These are phyloP conservation scores for Zea luxurians DNA, from an alignment of 176 grass and related monocot genomes.

Conservation along the genomic window DNA sequence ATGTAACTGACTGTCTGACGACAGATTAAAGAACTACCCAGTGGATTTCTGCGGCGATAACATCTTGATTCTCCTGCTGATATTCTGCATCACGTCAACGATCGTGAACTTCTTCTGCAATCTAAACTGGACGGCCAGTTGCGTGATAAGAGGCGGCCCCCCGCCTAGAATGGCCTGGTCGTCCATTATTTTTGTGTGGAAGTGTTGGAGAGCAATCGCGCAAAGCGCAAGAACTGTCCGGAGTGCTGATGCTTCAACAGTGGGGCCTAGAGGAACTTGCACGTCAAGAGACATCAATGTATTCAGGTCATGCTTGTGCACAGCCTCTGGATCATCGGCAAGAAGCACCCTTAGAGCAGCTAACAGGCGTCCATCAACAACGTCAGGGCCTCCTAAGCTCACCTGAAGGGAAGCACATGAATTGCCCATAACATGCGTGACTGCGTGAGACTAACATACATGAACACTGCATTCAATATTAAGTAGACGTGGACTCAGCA, in stretches of 20 bases:
- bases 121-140: conserved; percentile 77
- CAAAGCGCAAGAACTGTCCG: conserved; percentile 75
- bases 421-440: background rate
- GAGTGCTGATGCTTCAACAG: conserved; percentile 55
- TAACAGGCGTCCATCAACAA: conserved; percentile 79
- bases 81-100: conserved; percentile 72
- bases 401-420: conserved; percentile 51
- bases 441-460: background rate
- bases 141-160: conserved; percentile 48
- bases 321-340: conserved; percentile 47
- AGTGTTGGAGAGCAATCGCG: conserved; percentile 73
- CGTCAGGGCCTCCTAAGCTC: conserved; percentile 62
- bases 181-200: conserved; percentile 95
- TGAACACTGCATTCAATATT: background rate
- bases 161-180: conserved; percentile 67
- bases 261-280: conserved; percentile 51
- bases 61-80: conserved; percentile 71
- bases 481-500: background rate
- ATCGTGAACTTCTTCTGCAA: conserved; percentile 88
- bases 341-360: conserved; percentile 76
- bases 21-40: conserved; percentile 20
- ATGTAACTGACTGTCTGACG: background rate
- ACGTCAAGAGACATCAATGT: conserved; percentile 62
- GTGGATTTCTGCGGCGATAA: conserved; percentile 43
- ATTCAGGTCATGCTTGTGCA: conserved; percentile 49